Evolutionary conservation across 257 asterid species (phyloP).

Genomic region (Fraxinus pennsylvanica): DNA sequence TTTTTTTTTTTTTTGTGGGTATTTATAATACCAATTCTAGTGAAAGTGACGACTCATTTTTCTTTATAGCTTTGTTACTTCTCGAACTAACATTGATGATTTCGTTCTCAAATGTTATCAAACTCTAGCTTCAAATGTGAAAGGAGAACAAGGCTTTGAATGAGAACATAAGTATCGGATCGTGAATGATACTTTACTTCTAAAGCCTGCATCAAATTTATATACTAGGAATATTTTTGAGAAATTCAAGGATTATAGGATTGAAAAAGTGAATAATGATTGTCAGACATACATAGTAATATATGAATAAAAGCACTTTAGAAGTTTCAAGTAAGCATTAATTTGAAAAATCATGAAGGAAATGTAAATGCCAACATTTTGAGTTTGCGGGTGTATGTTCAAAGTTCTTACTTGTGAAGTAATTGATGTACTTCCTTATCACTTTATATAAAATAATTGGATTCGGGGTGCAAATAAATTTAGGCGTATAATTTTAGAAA

Average conservation of each 20-base stretch:
- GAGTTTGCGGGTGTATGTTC: background rate
- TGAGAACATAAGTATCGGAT: background rate
- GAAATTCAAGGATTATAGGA: background rate
- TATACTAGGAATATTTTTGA: too few species aligned
- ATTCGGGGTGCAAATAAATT: background rate
- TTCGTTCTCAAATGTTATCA: background rate
- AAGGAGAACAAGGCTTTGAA: background rate
- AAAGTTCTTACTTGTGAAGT: background rate
- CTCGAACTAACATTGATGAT: background rate
- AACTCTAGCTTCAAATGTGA: background rate
- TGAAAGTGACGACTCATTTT: background rate
- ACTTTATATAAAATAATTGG: background rate
- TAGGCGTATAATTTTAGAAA: background rate
- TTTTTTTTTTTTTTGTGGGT: background rate
- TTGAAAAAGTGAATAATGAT: too few species aligned
- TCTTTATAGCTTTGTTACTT: background rate
- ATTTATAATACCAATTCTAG: background rate
- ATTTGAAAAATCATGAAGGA: background rate
- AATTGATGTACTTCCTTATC: background rate
- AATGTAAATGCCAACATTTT: background rate
- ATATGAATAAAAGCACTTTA: too few species aligned
- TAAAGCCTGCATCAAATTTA: background rate
- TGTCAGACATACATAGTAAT: background rate
- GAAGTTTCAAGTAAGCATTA: background rate
- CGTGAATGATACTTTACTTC: background rate